These are phyloP conservation scores for Saccharum spontaneum DNA, from an alignment of 176 grass and related monocot genomes.

Conservation along the genomic window DNA sequence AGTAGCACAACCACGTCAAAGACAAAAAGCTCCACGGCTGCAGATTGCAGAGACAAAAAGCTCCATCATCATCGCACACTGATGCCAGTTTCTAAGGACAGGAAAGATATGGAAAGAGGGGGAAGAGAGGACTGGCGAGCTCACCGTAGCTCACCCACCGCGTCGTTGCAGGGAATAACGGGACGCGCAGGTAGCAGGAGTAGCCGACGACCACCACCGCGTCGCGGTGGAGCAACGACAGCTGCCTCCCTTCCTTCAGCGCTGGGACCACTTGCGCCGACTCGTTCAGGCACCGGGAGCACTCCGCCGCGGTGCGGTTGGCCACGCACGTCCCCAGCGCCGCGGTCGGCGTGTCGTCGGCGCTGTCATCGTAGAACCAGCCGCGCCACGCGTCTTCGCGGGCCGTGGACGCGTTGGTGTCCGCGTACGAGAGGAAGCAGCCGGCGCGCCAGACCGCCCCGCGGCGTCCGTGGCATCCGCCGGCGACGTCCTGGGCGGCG, in stretches of 20 bases:
- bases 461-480: background rate
- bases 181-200: background rate
- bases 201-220: background rate
- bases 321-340: background rate
- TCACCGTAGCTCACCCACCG: too few species aligned
- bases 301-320: background rate
- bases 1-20: too few species aligned
- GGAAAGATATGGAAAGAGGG: too few species aligned
- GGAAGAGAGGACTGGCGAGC: too few species aligned
- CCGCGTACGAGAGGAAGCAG: background rate
- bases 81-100: too few species aligned
- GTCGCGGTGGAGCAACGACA: background rate
- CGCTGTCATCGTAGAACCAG: background rate
- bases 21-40: too few species aligned
- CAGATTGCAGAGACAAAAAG: too few species aligned
- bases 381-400: background rate
- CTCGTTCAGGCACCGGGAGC: background rate
- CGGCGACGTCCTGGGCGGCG: background rate
- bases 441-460: background rate
- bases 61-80: too few species aligned
- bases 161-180: too few species aligned
- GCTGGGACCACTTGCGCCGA: too few species aligned
- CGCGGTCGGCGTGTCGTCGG: background rate
- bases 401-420: background rate
- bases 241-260: background rate